Evolutionary conservation across 805 yeast species (phyloP), one percentile per base, ranked within the genome.

Genomic region (Sugiyamaella floridensis): DNA sequence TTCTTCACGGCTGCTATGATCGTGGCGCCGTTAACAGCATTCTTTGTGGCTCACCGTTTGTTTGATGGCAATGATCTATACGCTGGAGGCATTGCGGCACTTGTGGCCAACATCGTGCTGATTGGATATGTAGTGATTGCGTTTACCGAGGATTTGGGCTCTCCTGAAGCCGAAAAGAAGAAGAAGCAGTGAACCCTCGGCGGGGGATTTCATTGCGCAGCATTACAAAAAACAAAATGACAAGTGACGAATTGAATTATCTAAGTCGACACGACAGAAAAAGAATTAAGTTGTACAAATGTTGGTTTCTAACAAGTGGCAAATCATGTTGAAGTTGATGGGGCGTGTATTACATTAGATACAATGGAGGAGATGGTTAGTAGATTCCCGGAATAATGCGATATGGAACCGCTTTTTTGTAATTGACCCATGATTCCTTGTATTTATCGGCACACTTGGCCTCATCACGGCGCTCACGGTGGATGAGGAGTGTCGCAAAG

Each of bases 401-500:
- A 68, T 85, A 92, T 14, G 96, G 97, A 32, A 93, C 99, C 58
- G 69, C 64, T 54, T 67, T 73, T 70, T 86, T 87, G 68, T 93
- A 93, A 68, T 85, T 82, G 50, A 74, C 78, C 99, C 99, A 93
- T 43, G 82, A 77, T 57, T 83, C 76, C 14, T 95, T 95, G 63
- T 93, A 93, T 73, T 93, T 93, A 32, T 70, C 80, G 40, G 83
- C 75, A 67, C 99, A 93, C 68, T 93, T 90, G 48, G 83, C 85
- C 63, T 92, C 98, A 70, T 93, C 99, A 68, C 99, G 79, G 26
- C 71, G 71, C 68, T 92, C 97, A 67, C 99, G 82, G 67, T 93
- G 98, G 34, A 93, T 66, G 58, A 93, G 75, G 63, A 93, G 76
- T 3, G 82, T 73, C 0, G 86, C 92, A 71, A 93, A 93, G 69